Base-by-base conservation (phyloP, 306 rosid species). In the Begonia fuchsioides region DNA sequence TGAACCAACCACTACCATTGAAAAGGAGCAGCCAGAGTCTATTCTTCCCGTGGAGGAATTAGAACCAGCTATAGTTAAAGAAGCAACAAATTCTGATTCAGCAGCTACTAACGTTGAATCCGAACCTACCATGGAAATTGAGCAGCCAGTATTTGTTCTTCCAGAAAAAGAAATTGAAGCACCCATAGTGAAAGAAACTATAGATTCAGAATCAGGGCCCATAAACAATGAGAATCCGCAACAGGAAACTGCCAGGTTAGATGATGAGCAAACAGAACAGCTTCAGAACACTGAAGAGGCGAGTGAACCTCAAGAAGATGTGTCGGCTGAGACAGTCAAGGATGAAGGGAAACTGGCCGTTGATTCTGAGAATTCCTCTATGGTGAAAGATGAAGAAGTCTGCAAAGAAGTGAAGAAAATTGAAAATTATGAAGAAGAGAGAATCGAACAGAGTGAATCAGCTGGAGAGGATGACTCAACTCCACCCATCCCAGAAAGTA, bases 151-250 rank as follows among this genome's bases (percentile, higher is more conserved):
- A 10, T 26, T 14, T 17, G 32, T 12, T 3, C 6, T 56, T 35
- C 17, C 61, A 11, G 39, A 12, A 35, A 17, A 57, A 57, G 62
- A 48, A 47, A n/a, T 39, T 38, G 52, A 47, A 56, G 12, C 46
- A 32, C n/a, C 15, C 14, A 44, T 15, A 6, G 50, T 13, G 44
- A 15, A 49, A 46, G 61, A 47, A 57, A 15, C 17, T 17, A 53
- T 17, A 19, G 39, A 47, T 32, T 46, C 8, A 26, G 60, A 55
- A 19, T 50, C 40, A 20, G 50, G 45, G 45, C 51, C 32, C 32
- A 32, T 10, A 9, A 9, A 55, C 44, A 51, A 43, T 12, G 46
- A 15, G 35, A 26, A 1, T 26, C 35, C 35, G 8, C 7, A 26
- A 26, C 35, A 26, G 8, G 35, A 26, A 5, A 1, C 35, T 26